Base-by-base conservation (phyloP, 192 early-diverging fungal species). In the Coemansia sp. region DNA sequence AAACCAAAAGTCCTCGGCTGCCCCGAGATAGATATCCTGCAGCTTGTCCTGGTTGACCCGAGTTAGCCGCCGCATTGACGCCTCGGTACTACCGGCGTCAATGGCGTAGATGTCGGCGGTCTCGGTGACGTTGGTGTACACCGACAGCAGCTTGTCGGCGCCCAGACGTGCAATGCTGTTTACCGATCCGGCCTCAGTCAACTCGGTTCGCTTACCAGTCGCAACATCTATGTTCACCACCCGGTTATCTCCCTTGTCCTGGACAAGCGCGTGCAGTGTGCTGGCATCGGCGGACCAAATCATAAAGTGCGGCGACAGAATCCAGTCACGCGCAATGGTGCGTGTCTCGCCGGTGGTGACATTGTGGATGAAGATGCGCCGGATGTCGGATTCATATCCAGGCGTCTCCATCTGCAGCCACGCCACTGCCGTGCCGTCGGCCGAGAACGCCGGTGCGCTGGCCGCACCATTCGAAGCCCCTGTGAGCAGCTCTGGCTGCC, bases 381-480 rank as follows among this genome's bases (percentile, higher is more conserved):
- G 87, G 40, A 75, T 81, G 47, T 89, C 90, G 3, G 91, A 68
- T 60, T 93, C 90, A 56, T 93, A 88, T 15, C 84, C 78, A 2
- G 83, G 83, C 34, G 65, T 80, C 42, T 78, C 68, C 83, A 90
- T 91, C 72, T 92, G 87, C 29, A 93, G 67, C 70, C 87, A 93
- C 5, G 86, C 83, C 27, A 93, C 48, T 21, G 55, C 60, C 17
- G 54, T 68, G n/a, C 89, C 90, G 22, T 85, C 86, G 2, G 77
- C 53, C 0, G 84, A 81, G 52, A 84, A 90, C 22, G 58, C 70
- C 8, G 91, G 90, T 17, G 52, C 38, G 22, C 78, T 61, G 38
- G 87, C 80, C 21, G 79, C 72, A 2, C 84, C 86, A 5, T 79
- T 59, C 40, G 66, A 70, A 12, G 75, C 68, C 8, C 63, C 69